These are phyloP conservation scores for Neobulgaria alba DNA, from an alignment of 2,329 filamentous ascomycete genomes.

Conservation along the genomic window DNA sequence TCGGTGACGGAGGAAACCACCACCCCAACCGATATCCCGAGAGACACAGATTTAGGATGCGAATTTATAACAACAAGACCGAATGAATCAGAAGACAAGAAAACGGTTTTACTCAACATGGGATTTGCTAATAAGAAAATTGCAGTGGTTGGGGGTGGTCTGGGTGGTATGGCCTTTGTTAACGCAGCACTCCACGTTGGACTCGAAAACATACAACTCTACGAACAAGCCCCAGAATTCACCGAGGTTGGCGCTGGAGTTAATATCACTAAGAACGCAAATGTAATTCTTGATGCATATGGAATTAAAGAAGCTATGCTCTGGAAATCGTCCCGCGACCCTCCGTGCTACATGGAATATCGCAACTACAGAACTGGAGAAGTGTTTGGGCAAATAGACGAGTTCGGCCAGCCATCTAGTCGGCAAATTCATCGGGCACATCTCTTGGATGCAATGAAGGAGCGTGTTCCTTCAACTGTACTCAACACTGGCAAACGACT, in stretches of 20 bases:
- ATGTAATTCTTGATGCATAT: constrained; percentile 5
- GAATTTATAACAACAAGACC: too few relatives aligned
- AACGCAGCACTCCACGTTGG: neutral
- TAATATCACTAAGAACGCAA: constrained; percentile 8
- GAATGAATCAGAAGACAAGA: neutral
- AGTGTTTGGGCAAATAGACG: neutral
- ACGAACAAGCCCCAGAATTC: constrained; percentile 6
- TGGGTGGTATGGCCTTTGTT: neutral
- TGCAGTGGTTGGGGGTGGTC: neutral
- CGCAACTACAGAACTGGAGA: neutral
- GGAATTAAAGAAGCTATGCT: constrained; percentile 4
- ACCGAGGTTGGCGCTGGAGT: constrained; percentile 9
- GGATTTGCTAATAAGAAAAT: neutral
- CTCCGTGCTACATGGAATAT: constrained; percentile 1
- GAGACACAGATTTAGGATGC: too few relatives aligned
- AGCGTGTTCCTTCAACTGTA: too few relatives aligned
- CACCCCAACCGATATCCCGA: too few relatives aligned
- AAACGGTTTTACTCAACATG: too few relatives aligned
- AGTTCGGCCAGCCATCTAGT: too few relatives aligned
- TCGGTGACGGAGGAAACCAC: too few relatives aligned
- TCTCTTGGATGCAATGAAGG: too few relatives aligned
- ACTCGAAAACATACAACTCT: neutral
- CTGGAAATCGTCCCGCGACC: constrained; percentile 6
- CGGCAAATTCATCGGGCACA: too few relatives aligned
- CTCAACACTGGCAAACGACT: too few relatives aligned